Evolutionary conservation across 2,329 filamentous ascomycete species (phyloP).

Genomic region (Aureobasidium sp.): DNA sequence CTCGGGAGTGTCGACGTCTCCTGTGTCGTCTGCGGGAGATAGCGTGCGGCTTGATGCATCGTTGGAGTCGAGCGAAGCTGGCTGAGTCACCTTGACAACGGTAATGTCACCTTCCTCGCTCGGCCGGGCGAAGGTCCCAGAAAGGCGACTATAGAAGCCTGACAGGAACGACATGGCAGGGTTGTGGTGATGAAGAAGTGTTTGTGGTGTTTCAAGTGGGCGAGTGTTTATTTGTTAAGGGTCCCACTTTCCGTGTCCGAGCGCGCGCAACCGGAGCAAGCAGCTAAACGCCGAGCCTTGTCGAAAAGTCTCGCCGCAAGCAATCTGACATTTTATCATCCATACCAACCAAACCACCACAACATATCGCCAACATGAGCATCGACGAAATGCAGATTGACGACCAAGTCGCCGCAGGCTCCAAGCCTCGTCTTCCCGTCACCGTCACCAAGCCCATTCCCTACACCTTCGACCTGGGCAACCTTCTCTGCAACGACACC

Average conservation of each 20-base stretch:
- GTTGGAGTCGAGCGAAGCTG: background rate
- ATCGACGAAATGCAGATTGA: slow-evolving; percentile 18
- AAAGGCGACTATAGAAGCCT: background rate
- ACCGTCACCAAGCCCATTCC: slow-evolving; percentile 66
- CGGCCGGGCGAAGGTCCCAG: background rate
- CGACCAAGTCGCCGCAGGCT: slow-evolving; percentile 4
- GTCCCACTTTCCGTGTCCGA: background rate
- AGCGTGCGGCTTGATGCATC: slow-evolving; percentile 13
- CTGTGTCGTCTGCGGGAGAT: slow-evolving; percentile 1
- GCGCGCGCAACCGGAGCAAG: background rate
- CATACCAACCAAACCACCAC: background rate
- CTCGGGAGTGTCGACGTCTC: slow-evolving; percentile 2
- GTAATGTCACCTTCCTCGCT: background rate
- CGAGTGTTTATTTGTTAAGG: background rate
- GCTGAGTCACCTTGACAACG: background rate
- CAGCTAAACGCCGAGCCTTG: background rate
- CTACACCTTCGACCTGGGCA: slow-evolving; percentile 85
- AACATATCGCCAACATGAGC: slow-evolving; percentile 8
- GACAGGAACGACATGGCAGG: slow-evolving; percentile 2
- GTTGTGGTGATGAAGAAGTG: background rate
- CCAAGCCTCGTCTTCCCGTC: slow-evolving; percentile 18
- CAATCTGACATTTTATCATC: background rate
- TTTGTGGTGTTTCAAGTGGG: background rate
- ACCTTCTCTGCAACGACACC: slow-evolving; percentile 78
- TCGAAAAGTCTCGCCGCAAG: background rate